Conservation (phyloP, 371 early-diverging fungal species). For the Mucor sp. region DNA sequence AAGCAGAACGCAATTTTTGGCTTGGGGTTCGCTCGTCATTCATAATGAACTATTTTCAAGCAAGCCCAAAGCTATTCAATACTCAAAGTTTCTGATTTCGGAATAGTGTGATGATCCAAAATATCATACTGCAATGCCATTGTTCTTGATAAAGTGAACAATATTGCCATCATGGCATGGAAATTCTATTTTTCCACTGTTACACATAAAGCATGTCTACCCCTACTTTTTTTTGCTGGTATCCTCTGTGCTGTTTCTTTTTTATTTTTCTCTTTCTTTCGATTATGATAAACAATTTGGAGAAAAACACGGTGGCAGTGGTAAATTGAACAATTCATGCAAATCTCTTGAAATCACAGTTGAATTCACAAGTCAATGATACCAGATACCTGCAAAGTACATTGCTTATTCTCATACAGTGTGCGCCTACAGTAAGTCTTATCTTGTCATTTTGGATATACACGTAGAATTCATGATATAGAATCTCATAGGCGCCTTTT, state of each 20-base stretch:
- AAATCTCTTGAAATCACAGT: neutral
- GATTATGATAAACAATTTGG: neutral
- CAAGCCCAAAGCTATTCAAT: too few relatives aligned
- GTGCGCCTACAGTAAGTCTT: constrained; percentile 53
- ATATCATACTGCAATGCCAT: too few relatives aligned
- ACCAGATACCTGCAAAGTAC: constrained; percentile 58
- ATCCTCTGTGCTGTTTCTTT: neutral
- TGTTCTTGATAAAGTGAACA: too few relatives aligned
- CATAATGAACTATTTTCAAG: too few relatives aligned
- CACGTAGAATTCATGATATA: neutral
- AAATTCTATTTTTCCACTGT: neutral
- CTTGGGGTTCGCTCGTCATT: too few relatives aligned
- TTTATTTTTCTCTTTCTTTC: neutral
- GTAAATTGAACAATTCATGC: neutral
- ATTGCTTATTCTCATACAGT: constrained; percentile 64
- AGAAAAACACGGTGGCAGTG: neutral
- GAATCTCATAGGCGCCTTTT: constrained; percentile 55
- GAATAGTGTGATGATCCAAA: too few relatives aligned
- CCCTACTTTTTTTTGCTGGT: neutral
- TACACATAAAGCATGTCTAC: neutral
- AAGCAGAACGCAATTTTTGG: too few relatives aligned
- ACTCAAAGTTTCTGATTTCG: too few relatives aligned
- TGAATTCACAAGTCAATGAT: neutral
- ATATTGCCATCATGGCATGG: neutral
- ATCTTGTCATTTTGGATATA: too few relatives aligned